Base-by-base conservation (phyloP, 176 grass and related monocot genomes). In the Microstegium vimineum region DNA sequence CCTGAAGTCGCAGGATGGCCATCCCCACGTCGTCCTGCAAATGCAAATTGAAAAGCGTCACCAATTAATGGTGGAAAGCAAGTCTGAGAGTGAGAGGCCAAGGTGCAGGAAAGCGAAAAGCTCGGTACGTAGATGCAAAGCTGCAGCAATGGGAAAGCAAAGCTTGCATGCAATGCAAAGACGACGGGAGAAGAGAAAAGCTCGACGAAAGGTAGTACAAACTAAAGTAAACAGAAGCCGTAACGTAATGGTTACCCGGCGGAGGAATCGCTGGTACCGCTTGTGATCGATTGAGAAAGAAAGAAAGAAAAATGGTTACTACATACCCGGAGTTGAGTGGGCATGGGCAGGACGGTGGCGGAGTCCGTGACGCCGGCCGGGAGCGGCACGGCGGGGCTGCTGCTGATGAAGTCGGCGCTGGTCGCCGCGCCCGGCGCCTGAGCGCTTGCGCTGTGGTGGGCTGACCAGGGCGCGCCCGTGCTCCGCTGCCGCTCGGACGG, bases 311-410 rank as follows among this genome's bases (percentile, higher is more conserved):
- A n/a, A n/a, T n/a, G n/a, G n/a, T n/a, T n/a, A n/a, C n/a, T n/a
- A n/a, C n/a, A n/a, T 86, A 94, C 95, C 84, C 81, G 86, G 9
- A 59, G 82, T 23, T 78, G n/a, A 46, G 90, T 85, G 36, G 90
- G 86, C 79, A 91, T 88, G 4, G 95, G 90, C 6, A 94, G 61
- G 66, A 95, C 90, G 67, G 92, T 91, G 51, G 95, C 90, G 16
- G 90, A 89, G 77, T 93, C 95, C 13, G 92, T 91, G 40, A 95
- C 82, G 23, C 90, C 92, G 65, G 82, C 86, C 4, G 95, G 92
- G 70, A 98, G 78, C 61, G 92, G 90, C 79, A 98, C 92, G 1
- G 89, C 90, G 22, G 95, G 95, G 69, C 84, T 95, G 82, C 92
- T 98, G 74, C 86, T 93, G 76, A 98, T 95, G 79, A 98, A 98